Evolutionary conservation across 352 stramenopile species (phyloP), one percentile per base, ranked within the genome.

Genomic region (Phytophthora macrochlamydospora): DNA sequence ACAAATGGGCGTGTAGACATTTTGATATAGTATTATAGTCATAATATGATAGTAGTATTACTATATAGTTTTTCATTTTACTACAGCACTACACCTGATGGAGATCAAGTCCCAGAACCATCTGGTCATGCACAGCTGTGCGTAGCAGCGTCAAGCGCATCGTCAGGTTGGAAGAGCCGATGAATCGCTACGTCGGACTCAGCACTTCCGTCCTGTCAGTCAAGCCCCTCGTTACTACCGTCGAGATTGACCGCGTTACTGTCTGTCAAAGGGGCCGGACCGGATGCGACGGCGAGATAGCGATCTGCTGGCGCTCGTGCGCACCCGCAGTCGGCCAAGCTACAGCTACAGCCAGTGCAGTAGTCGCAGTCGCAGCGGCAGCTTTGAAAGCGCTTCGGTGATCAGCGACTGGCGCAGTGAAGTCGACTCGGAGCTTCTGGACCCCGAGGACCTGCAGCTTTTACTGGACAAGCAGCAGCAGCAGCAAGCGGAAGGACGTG

Each of bases 271-370:
- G n/a, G 2, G 46, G 7, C 24, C 9, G 46, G 46, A 14, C 24
- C 9, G 46, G 24, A 78, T 78, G 70, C 52, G 53, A 43, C 70
- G 70, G 70, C 71, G 53, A 29, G 62, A 78, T 45, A 70, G 58
- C 62, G 71, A 78, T 48, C 18, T 75, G 48, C 40, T 75, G 43
- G 46, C 61, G 13, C 58, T 59, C 3, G 53, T 62, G 42, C 59
- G 58, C 45, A 49, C 58, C 8, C 61, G 6, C 32, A 37, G n/a
- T 28, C 56, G 66, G 30, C 49, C 46, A 51, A 73, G 56, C 29
- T 71, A 75, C 57, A 70, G 69, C 53, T 77, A 77, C 49, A 78
- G 65, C 18, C 70, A 78, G 40, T 78, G 70, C 55, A 67, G 45
- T 24, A 75, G 61, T 62, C 70, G 70, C 30, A 78, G 69, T 52